phyloP scores from a whole-genome alignment of 2,329 filamentous ascomycete species.

The Botrytis squamosa region DNA sequence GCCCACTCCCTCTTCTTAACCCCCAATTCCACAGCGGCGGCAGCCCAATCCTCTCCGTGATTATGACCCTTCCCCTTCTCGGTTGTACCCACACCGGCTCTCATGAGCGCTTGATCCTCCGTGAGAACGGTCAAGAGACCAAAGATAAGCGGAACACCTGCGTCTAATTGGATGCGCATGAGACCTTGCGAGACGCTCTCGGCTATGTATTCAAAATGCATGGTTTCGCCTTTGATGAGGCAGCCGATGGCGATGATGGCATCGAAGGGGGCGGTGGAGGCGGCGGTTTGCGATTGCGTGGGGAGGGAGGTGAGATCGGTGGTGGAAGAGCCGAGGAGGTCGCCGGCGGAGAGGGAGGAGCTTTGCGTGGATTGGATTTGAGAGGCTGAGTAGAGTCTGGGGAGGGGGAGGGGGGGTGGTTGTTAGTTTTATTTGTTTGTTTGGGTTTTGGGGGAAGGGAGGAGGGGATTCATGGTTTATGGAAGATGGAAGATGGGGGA shows the following conservation, averaged over 20 bases:
- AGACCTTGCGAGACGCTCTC: constrained; percentile 87
- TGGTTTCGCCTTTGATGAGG: constrained; percentile 96
- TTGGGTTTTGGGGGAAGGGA: not conserved
- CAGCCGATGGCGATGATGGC: constrained; percentile 94
- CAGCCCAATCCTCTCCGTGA: constrained; percentile 95
- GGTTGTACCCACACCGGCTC: constrained; percentile 64
- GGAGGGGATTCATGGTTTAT: not conserved
- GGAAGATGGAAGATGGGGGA: not conserved
- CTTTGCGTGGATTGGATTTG: constrained; percentile 73
- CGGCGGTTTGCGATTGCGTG: constrained; percentile 41
- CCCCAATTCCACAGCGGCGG: constrained; percentile 90
- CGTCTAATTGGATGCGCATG: constrained; percentile 92
- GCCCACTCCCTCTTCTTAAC: constrained; percentile 84
- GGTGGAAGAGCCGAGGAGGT: constrained; percentile 69
- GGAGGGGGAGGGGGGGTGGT: not conserved
- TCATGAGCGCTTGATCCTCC: constrained; percentile 81
- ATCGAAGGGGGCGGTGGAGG: constrained; percentile 70
- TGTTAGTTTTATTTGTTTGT: not conserved
- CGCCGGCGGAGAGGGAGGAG: constrained; percentile 64
- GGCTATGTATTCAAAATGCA: constrained; percentile 99
- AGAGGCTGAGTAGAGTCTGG: constrained; percentile 77
- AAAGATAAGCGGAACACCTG: constrained; percentile 85
- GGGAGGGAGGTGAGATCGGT: constrained; percentile 61
- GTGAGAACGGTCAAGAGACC: constrained; percentile 85
- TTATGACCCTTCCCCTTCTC: constrained; percentile 77